A percentile compares a stretch with the other conserved stretches of the same genome.
Evolutionary conservation across 2,329 filamentous ascomycete genomes (phyloP).

Genomic region (Colletotrichum neosansevieriae): DNA sequence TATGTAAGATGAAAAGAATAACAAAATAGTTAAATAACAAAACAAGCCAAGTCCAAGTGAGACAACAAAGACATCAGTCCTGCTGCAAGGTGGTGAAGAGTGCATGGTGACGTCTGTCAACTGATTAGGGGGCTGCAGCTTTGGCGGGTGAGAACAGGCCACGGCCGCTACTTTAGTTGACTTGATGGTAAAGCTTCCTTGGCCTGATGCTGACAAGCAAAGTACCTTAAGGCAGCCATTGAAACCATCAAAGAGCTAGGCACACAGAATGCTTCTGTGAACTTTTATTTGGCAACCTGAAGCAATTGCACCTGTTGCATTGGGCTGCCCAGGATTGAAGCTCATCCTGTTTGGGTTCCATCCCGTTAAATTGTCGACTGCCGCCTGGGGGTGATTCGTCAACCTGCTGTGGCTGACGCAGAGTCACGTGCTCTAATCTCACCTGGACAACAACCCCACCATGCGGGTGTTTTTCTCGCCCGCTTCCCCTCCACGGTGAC

Average conservation of each 20-base stretch:
- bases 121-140: background rate
- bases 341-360: background rate
- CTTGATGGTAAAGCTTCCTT: conserved; percentile 11
- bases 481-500: conserved; percentile 40
- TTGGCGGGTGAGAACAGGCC: conserved; percentile 3
- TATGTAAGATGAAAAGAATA: conserved; percentile 40
- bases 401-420: conserved; percentile 40
- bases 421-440: conserved; percentile 41
- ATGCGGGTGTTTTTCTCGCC: conserved; percentile 43
- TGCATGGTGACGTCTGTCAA: conserved; percentile 25
- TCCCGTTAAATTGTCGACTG: conserved; percentile 19
- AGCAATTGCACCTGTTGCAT: conserved; percentile 3
- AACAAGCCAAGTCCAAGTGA: background rate
- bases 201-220: conserved; percentile 11
- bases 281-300: conserved; percentile 3
- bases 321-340: background rate
- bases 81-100: background rate
- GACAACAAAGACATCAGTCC: conserved; percentile 13
- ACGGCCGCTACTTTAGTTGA: conserved; percentile 26
- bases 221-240: conserved; percentile 18
- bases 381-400: conserved; percentile 39
- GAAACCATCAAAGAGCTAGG: background rate
- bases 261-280: background rate
- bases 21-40: conserved; percentile 30
- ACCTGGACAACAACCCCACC: conserved; percentile 43